Conservation (phyloP, 1,284 basidiomycete genomes). For the Sporisorium sorghi region DNA sequence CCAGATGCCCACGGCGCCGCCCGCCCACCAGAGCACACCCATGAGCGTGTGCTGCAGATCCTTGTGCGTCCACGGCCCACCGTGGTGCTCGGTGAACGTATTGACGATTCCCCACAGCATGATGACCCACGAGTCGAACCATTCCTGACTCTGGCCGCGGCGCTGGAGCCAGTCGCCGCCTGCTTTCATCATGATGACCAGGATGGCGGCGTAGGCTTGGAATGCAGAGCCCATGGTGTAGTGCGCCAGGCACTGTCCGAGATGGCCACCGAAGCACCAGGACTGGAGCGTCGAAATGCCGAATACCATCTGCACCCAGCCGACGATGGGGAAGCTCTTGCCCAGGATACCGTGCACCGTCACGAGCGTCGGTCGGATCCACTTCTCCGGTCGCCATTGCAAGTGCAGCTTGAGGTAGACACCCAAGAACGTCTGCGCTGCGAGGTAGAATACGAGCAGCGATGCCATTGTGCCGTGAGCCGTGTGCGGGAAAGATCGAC, state of each 20-base stretch:
- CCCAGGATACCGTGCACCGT: slow-evolving; percentile 83
- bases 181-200: slow-evolving; percentile 83
- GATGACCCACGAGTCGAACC: slow-evolving; percentile 90
- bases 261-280: slow-evolving; percentile 78
- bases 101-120: slow-evolving; percentile 85
- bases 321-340: slow-evolving; percentile 85
- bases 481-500: slow-evolving; percentile 63
- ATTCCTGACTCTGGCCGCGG: slow-evolving; percentile 77
- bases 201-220: slow-evolving; percentile 85
- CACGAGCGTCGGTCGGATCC: slow-evolving; percentile 80
- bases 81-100: slow-evolving; percentile 82
- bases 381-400: slow-evolving; percentile 75
- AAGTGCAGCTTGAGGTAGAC: slow-evolving; percentile 94
- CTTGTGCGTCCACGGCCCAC: slow-evolving; percentile 76
- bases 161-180: slow-evolving; percentile 84
- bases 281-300: slow-evolving; percentile 63
- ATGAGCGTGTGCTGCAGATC: slow-evolving; percentile 90
- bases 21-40: slow-evolving; percentile 80
- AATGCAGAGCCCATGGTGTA: slow-evolving; percentile 72
- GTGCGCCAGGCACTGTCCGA: slow-evolving; percentile 76
- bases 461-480: slow-evolving; percentile 65
- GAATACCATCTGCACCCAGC: slow-evolving; percentile 72
- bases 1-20: slow-evolving; percentile 87
- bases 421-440: slow-evolving; percentile 78
- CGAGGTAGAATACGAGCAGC: slow-evolving; percentile 59